Base-by-base conservation (phyloP, 129 eudicot genomes). In the Ambrosia artemisiifolia region DNA sequence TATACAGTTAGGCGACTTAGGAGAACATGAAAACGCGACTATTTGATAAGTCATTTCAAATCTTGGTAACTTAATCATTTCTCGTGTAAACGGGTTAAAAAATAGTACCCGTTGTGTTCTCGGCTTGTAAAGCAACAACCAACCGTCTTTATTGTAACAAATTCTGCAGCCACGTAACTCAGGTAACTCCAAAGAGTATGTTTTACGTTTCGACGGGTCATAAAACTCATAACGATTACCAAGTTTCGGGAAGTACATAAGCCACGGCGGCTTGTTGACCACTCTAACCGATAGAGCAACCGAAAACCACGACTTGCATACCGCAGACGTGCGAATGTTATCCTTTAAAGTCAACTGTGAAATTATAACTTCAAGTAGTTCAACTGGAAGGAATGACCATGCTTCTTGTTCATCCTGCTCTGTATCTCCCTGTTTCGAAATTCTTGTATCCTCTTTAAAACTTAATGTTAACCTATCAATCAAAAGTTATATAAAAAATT, bases 221-320 rank as follows among this genome's bases (percentile, higher is more conserved):
- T 91, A 91, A 49, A 91, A 91, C 70, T 91, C 96, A 47, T 82
- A 79, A 44, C 86, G 75, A 57, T 88, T 76, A 36, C 96, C 97
- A 32, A 70, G 82, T 84, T 86, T 91, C 3, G 97, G 92, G 63
- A 86, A 88, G 69, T 86, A 85, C 97, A 91, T 88, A 49, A 91
- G 85, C 97, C 97, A 91, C 42, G 97, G 97, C n/a, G 93, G 82
- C 76, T 84, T 84, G 68, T 86, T 75, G 50, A 78, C 87, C 30
- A 84, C 86, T 72, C 97, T 74, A 60, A 91, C 96, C 5, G 93
- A 88, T 33, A 81, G 9, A 24, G 97, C 96, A n/a, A 75, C 87
- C 7, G 85, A 51, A 14, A 67, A 75, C 97, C 97, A 91, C 61
- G 76, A 64, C 72, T 86, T 91, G 86, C 97, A 91, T 36, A 91